Evolutionary conservation across 192 early-diverging fungal species (phyloP).

Genomic region (Obelidium mucronatum): DNA sequence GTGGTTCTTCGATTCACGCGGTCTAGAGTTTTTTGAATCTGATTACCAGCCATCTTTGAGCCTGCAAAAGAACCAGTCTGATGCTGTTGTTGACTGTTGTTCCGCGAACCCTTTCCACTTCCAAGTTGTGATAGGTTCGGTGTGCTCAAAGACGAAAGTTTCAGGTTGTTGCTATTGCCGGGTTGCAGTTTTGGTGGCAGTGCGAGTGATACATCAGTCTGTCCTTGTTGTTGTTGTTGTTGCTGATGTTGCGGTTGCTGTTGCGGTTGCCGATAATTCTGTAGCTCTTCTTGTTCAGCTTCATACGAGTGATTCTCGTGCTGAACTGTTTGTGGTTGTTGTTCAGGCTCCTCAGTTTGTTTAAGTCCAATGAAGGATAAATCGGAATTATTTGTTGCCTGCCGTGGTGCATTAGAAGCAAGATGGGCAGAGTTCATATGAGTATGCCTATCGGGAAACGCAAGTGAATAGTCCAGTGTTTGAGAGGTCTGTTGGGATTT

Average conservation of each 20-base stretch:
- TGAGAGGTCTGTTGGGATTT: conserved; percentile 2
- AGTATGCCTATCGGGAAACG: conserved; percentile 6
- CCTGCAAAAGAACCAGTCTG: too few species aligned
- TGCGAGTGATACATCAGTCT: not conserved
- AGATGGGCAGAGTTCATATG: not conserved
- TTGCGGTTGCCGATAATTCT: not conserved
- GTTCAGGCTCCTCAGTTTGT: not conserved
- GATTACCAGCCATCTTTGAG: not conserved
- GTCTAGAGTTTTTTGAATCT: conserved; percentile 7
- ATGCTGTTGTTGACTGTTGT: conserved; percentile 4
- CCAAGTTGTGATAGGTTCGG: conserved; percentile 13
- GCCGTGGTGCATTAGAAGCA: not conserved
- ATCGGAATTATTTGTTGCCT: not conserved
- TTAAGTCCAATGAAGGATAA: too few species aligned
- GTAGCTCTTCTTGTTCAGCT: not conserved
- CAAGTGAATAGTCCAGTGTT: conserved; percentile 27
- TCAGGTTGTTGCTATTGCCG: not conserved
- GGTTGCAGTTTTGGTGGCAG: not conserved
- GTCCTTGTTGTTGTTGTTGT: conserved; percentile 3
- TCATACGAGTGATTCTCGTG: not conserved
- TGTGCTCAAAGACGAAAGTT: conserved; percentile 3
- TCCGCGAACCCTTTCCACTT: not conserved
- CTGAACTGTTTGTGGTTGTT: not conserved
- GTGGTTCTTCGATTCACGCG: conserved; percentile 7
- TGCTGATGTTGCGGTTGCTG: not conserved